A percentile compares a stretch with the other conserved stretches of the same genome.
Conservation (phyloP, 441 rosid genomes). For the Rhodomyrtus psidioides region DNA sequence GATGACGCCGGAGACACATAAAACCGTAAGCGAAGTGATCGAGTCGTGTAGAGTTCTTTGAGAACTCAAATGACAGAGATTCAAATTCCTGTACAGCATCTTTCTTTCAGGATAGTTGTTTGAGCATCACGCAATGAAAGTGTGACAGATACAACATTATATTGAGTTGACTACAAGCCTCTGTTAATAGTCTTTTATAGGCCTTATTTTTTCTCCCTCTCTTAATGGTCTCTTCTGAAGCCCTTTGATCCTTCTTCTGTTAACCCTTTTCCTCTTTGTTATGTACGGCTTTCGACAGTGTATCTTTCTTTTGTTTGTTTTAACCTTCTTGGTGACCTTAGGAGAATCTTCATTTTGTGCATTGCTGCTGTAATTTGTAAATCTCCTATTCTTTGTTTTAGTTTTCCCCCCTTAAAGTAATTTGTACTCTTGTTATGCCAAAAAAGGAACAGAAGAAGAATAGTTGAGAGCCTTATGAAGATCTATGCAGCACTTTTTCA, state of each 20-base stretch:
- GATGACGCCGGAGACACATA: slow-evolving; percentile 93
- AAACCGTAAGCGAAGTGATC: slow-evolving; percentile 85
- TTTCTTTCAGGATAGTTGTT: slow-evolving; percentile 3
- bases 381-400: neutral
- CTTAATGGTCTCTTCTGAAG: neutral
- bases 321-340: neutral
- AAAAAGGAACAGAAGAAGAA: neutral
- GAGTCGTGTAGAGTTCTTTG: slow-evolving; percentile 77
- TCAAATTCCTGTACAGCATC: slow-evolving; percentile 44
- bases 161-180: neutral
- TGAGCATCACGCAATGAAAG: neutral
- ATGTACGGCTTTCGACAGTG: neutral
- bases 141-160: neutral
- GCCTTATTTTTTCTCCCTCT: neutral
- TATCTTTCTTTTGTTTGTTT: neutral
- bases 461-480: neutral
- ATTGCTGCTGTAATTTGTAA: neutral
- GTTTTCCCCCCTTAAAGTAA: neutral
- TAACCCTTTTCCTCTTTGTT: neutral
- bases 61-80: slow-evolving; percentile 19
- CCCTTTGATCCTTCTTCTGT: neutral
- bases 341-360: neutral
- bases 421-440: neutral
- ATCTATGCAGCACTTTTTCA: neutral
- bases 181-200: neutral